Evolutionary conservation across 768 basidiomycete species (phyloP).

Genomic region (Mrakia hoshinonis): DNA sequence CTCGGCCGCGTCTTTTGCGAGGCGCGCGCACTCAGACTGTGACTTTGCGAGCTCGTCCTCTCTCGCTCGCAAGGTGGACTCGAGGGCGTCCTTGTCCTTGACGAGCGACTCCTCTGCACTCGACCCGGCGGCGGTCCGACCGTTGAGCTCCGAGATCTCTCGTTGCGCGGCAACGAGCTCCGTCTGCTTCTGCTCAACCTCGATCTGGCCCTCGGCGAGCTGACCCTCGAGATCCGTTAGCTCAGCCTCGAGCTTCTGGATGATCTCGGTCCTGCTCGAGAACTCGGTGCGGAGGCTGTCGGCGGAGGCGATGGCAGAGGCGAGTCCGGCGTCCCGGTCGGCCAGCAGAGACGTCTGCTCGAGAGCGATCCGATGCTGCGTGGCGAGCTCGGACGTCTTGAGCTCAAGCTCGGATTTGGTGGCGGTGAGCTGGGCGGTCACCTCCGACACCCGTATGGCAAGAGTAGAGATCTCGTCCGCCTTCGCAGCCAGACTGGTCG

Average conservation of each 20-base stretch:
- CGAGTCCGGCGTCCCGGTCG: not conserved
- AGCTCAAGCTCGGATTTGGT: not conserved
- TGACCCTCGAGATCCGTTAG: not conserved
- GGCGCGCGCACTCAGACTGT: not conserved
- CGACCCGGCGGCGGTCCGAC: not conserved
- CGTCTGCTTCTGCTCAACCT: not conserved
- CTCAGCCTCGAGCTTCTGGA: not conserved
- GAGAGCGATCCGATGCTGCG: not conserved
- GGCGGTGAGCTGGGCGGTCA: not conserved
- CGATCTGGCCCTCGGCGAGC: not conserved
- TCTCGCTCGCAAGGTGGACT: not conserved
- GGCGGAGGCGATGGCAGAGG: not conserved
- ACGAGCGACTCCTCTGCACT: not conserved
- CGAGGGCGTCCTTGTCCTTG: not conserved
- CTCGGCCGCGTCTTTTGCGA: not conserved
- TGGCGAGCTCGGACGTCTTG: not conserved
- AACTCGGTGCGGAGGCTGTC: not conserved
- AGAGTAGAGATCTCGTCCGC: slow-evolving; percentile 17
- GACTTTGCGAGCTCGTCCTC: not conserved
- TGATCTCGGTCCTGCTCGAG: not conserved
- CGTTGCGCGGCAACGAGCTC: not conserved
- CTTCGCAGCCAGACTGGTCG: not conserved
- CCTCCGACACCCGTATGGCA: not conserved
- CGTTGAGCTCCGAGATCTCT: not conserved
- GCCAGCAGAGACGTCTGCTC: not conserved